Base-by-base conservation (phyloP, 768 basidiomycete genomes). In the Kwoniella dendrophila region DNA sequence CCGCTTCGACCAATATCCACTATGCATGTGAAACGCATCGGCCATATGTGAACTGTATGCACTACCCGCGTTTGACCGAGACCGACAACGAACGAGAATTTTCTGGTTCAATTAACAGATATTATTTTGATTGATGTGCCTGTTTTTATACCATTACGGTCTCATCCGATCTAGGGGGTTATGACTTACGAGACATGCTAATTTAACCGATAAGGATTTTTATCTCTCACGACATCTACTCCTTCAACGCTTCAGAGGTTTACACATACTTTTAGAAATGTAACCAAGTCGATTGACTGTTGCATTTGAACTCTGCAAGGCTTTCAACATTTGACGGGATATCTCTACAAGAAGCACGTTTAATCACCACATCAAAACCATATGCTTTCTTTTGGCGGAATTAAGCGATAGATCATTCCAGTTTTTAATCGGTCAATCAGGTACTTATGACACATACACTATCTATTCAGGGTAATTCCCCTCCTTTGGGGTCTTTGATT, bases 321-420 rank as follows among this genome's bases (percentile, higher is more conserved):
- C n/a, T n/a, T n/a, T n/a, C n/a, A n/a, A n/a, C n/a, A n/a, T n/a
- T n/a, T n/a, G n/a, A n/a, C n/a, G n/a, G n/a, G n/a, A n/a, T n/a
- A n/a, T n/a, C n/a, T n/a, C n/a, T n/a, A n/a, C n/a, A n/a, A n/a
- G n/a, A n/a, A n/a, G 7, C 34, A 8, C 16, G 16, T 8, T 43
- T 6, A 43, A 43, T 43, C 7, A 5, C 8, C 41, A 43, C 41
- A 43, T 10, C 6, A n/a, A 5, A 16, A 7, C 16, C 16, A 8
- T 36, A 8, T 36, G 7, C 16, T 43, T 11, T 11, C 7, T 11
- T 43, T 43, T 8, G 6, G 6, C 6, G 6, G 8, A 50, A 32
- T 26, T 29, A 33, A 50, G 30, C 49, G 49, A 51, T 51, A 51
- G 49, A 51, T 51, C 32, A 51, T 51, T 51, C 49, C 49, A 51